A percentile compares a stretch with the other conserved stretches of the same genome.
Conservation (phyloP, 2,329 filamentous ascomycete species). For the Allantophomopsis lycopodina region DNA sequence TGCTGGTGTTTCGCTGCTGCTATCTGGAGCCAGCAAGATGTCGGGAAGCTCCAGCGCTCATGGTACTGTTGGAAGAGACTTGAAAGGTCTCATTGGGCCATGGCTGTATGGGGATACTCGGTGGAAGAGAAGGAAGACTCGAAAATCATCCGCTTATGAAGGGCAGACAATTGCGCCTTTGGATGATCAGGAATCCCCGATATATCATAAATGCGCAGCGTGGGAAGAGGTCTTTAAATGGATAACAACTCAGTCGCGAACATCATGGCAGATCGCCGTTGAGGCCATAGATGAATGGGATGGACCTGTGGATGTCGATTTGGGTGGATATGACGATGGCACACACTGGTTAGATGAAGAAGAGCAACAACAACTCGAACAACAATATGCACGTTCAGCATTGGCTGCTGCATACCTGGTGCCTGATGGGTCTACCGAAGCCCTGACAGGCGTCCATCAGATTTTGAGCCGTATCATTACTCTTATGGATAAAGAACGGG, state of each 20-base stretch:
- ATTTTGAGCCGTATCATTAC: constrained; percentile 44
- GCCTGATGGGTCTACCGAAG: constrained; percentile 42
- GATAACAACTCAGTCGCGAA: constrained; percentile 45
- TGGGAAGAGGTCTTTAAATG: constrained; percentile 61
- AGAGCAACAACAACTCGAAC: constrained; percentile 43
- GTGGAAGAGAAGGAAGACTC: constrained; percentile 33
- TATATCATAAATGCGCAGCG: constrained; percentile 30
- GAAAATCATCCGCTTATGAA: constrained; percentile 5
- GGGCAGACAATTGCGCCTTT: constrained; percentile 7
- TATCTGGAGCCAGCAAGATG: constrained; percentile 38
- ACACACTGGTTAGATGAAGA: constrained; percentile 44
- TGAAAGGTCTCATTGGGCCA: constrained; percentile 55
- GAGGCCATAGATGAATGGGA: constrained; percentile 58
- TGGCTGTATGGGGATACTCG: constrained; percentile 57
- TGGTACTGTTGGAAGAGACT: constrained; percentile 41
- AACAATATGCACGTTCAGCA: constrained; percentile 52
- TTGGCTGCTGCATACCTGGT: constrained; percentile 56
- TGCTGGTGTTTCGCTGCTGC: constrained; percentile 43
- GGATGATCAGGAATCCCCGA: constrained; percentile 10
- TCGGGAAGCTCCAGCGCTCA: constrained; percentile 17
- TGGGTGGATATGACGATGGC: constrained; percentile 41
- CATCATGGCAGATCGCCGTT: constrained; percentile 48
- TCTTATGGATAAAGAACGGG: constrained; percentile 45
- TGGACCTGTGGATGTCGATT: constrained; percentile 55
- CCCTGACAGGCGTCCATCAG: constrained; percentile 43